These are phyloP conservation scores for Podila epigama DNA, from an alignment of 192 early-diverging fungal species.

Conservation along the genomic window DNA sequence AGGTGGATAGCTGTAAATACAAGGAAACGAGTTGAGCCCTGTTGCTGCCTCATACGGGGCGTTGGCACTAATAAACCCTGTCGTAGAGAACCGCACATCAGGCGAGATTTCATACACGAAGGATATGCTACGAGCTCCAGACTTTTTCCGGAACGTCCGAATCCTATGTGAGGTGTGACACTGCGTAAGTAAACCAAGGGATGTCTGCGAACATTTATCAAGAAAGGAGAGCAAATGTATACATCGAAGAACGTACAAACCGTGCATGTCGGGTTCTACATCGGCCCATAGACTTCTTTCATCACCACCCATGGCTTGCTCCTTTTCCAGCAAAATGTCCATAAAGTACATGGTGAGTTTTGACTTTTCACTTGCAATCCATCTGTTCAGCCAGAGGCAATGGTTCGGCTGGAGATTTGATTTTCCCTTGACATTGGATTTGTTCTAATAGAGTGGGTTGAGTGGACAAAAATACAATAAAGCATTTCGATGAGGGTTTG, in stretches of 20 bases:
- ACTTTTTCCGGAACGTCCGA: conserved; percentile 52
- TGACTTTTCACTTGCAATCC: conserved; percentile 53
- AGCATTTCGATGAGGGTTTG: too few species aligned
- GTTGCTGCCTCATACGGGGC: conserved; percentile 57
- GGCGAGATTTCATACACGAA: conserved; percentile 55
- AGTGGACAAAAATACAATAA: background rate
- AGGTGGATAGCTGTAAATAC: conserved; percentile 60
- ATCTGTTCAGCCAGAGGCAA: conserved; percentile 51
- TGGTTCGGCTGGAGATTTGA: conserved; percentile 48
- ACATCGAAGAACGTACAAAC: conserved; percentile 32
- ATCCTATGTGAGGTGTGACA: conserved; percentile 44
- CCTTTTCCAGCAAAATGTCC: conserved; percentile 53
- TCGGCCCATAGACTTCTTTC: conserved; percentile 59
- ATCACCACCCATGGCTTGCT: conserved; percentile 45
- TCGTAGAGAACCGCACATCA: conserved; percentile 47
- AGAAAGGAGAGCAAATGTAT: background rate
- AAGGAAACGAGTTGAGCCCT: conserved; percentile 61
- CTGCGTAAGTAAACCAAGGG: too few species aligned
- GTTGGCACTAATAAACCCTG: conserved; percentile 52
- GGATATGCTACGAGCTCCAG: conserved; percentile 51
- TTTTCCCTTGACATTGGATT: conserved; percentile 39
- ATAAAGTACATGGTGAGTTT: conserved; percentile 64
- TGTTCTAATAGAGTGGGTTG: conserved; percentile 18
- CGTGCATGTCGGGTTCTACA: conserved; percentile 53
- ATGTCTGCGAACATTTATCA: too few species aligned